Percentiles rank a stretch among this genome's conserved stretches.
Conservation (phyloP, 176 grass and related monocot species). For the Oryza officinalis region DNA sequence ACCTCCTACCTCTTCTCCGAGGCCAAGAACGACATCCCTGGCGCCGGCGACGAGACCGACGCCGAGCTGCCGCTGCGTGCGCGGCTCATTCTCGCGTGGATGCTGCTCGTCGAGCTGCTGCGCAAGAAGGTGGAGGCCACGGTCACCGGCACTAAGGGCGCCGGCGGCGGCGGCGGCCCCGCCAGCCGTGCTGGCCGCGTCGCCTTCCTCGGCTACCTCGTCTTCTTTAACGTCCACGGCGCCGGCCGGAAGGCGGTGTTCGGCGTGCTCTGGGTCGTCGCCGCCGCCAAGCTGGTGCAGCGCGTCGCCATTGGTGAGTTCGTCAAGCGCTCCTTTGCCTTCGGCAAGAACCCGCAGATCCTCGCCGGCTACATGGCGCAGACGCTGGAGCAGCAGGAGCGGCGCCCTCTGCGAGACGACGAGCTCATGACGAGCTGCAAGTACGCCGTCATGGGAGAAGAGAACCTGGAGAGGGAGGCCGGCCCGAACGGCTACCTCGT, state of each 20-base stretch:
- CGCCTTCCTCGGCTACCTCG: background rate
- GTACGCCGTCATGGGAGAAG: constrained; percentile 27
- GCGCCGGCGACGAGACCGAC: too few relatives aligned
- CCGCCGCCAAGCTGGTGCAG: background rate
- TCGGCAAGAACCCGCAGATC: constrained; percentile 11
- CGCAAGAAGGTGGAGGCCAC: constrained; percentile 15
- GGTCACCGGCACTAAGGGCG: too few relatives aligned
- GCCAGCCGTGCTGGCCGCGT: background rate
- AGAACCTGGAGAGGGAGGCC: background rate
- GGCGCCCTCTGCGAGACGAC: background rate
- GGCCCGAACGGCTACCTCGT: background rate
- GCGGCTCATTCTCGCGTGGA: background rate
- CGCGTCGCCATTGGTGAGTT: background rate
- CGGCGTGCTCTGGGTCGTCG: constrained; percentile 19
- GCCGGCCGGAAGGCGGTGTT: constrained; percentile 15
- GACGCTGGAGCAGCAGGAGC: background rate
- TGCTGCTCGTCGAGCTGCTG: constrained; percentile 27
- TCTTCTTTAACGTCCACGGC: constrained; percentile 22
- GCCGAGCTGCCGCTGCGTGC: background rate
- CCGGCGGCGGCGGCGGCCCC: too few relatives aligned
- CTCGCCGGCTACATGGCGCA: constrained; percentile 23
- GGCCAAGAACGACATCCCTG: background rate
- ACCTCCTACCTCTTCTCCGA: constrained; percentile 32
- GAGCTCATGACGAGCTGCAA: background rate
- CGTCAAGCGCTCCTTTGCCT: background rate